Evolutionary conservation across 768 basidiomycete genomes (phyloP), one percentile per base, ranked within the genome.

Genomic region (Leccinellum luteum): DNA sequence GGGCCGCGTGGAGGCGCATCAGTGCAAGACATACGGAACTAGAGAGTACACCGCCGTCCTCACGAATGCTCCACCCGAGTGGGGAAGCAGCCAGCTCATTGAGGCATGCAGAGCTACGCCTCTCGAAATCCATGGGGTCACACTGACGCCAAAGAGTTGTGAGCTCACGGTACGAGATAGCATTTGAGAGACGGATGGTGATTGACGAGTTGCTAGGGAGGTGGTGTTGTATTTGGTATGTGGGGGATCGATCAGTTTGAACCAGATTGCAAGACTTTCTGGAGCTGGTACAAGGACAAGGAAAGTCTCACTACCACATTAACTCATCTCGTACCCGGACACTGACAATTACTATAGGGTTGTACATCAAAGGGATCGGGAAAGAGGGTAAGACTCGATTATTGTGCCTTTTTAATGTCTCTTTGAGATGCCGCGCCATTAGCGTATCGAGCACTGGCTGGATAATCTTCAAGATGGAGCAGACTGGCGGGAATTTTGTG

Each of bases 401-500:
- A 15, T 15, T 17, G 7, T 30, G 21, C 27, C 14, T 32, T 23
- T 27, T 15, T 45, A n/a, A 15, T 17, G 10, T 48, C 27, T 48
- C 47, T 57, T 10, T 34, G 32, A 12, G 35, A 19, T 8, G 2
- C 19, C 15, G 10, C n/a, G 9, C 3, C 15, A 1, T 1, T 49
- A 74, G 71, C 64, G 63, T 27, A 65, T 73, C 52, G 70, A 74
- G 21, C 66, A 70, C 2, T 68, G 61, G 45, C 50, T 74, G 8
- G 64, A 66, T n/a, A 67, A 69, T 15, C 62, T 74, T 15, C 71
- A 67, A 7, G 3, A 7, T 68, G 71, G 6, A 51, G 63, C 15
- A 17, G 66, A 68, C 25, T 74, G 72, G 72, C 59, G 61, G 10
- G 63, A 66, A 48, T 69, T 74, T 48, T 74, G 73, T 50, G 68